A percentile compares a stretch with the other conserved stretches of the same genome.
These are phyloP conservation scores for Termitomyces sp. DNA, from an alignment of 768 basidiomycete species.

Conservation along the genomic window DNA sequence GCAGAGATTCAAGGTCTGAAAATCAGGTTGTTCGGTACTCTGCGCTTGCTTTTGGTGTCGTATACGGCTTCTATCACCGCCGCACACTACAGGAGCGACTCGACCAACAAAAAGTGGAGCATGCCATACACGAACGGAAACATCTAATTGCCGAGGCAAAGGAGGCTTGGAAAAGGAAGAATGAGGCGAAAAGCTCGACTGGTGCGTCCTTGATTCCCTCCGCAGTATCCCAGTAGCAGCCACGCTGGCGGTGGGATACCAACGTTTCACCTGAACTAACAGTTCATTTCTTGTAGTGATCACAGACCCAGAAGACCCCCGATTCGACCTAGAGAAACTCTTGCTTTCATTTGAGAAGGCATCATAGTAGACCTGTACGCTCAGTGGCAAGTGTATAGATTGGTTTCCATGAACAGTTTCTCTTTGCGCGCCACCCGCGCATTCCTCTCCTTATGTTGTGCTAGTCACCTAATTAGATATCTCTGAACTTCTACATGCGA, in stretches of 20 bases:
- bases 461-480: constrained; percentile 13
- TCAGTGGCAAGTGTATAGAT: constrained; percentile 13
- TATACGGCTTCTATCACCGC: constrained; percentile 91
- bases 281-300: constrained; percentile 50
- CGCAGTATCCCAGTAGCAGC: not conserved
- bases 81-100: constrained; percentile 81
- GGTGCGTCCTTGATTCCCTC: constrained; percentile 36
- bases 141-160: constrained; percentile 80
- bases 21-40: constrained; percentile 89
- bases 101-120: constrained; percentile 70
- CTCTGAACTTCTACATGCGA: constrained; percentile 1
- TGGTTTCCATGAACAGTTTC: constrained; percentile 9
- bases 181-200: constrained; percentile 47
- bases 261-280: constrained; percentile 5
- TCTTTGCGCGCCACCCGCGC: constrained; percentile 1
- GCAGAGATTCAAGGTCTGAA: not conserved
- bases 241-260: constrained; percentile 4
- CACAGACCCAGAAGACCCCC: constrained; percentile 91
- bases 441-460: constrained; percentile 9
- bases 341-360: constrained; percentile 71
- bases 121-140: constrained; percentile 69
- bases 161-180: constrained; percentile 85
- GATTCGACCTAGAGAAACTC: constrained; percentile 94
- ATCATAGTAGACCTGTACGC: constrained; percentile 39
- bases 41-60: constrained; percentile 79